Percentiles rank a stretch among this genome's conserved stretches.
Evolutionary conservation across 176 grass and related monocot genomes (phyloP).

Genomic region (Lolium perenne): DNA sequence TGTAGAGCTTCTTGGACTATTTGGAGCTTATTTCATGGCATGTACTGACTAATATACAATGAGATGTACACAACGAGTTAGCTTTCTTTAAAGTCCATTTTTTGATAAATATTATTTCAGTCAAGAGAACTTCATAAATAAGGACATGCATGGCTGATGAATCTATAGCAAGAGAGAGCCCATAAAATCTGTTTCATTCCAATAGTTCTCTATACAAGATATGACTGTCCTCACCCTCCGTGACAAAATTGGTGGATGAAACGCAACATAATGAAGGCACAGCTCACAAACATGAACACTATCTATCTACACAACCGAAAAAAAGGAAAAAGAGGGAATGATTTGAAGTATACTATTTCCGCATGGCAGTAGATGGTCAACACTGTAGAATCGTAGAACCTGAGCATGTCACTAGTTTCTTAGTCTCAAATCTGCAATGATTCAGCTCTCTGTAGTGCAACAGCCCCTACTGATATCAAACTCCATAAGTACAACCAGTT

Average conservation of each 20-base stretch:
- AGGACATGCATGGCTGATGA: background rate
- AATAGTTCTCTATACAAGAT: background rate
- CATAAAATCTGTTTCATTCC: background rate
- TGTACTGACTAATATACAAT: background rate
- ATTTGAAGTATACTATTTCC: background rate
- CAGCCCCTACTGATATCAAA: background rate
- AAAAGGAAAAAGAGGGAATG: background rate
- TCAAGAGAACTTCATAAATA: background rate
- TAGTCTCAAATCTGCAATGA: constrained; percentile 14
- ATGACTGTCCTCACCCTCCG: background rate
- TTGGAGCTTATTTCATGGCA: background rate
- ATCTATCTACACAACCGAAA: constrained; percentile 11
- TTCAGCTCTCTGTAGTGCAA: constrained; percentile 23
- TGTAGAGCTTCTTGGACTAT: background rate
- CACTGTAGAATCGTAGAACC: background rate
- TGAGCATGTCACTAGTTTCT: background rate
- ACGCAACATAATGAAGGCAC: constrained; percentile 23
- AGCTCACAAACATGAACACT: constrained; percentile 5
- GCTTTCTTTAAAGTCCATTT: background rate
- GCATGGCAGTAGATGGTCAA: constrained; percentile 21
- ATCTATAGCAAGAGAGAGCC: constrained; percentile 10
- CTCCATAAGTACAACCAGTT: background rate
- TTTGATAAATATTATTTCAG: background rate
- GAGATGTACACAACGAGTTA: background rate
- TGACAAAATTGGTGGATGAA: background rate